A percentile compares a stretch with the other conserved stretches of the same genome.
These are phyloP conservation scores for Nicotiana rustica DNA, from an alignment of 305 asterid genomes.

Conservation along the genomic window DNA sequence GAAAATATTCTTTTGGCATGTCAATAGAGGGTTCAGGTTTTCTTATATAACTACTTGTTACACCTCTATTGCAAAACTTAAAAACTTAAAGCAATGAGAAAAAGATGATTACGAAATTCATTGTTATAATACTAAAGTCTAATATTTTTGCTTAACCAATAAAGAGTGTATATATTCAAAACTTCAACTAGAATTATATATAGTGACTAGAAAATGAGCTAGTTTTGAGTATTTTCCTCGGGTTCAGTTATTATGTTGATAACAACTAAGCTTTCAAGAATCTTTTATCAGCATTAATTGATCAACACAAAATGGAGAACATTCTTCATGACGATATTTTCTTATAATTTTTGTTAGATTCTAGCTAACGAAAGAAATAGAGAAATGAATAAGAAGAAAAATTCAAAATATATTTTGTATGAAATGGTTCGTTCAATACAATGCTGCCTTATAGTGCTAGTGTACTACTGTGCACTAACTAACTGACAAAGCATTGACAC, in stretches of 20 bases:
- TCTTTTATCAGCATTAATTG: no score
- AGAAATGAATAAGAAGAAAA: no score
- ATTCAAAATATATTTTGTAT: no score
- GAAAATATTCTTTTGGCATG: slow-evolving; percentile 45
- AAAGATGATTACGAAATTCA: background rate
- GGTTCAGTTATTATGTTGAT: no score
- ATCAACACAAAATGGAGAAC: no score
- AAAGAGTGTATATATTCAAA: background rate
- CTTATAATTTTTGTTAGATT: background rate
- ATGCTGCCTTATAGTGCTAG: no score
- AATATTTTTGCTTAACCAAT: background rate
- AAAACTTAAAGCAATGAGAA: slow-evolving; percentile 24
- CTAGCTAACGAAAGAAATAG: background rate
- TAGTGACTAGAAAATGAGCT: background rate
- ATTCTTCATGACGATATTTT: no score
- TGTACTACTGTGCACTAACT: no score
- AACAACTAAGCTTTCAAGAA: no score
- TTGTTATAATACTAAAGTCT: background rate
- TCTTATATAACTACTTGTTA: slow-evolving; percentile 50
- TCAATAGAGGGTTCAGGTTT: slow-evolving; percentile 39
- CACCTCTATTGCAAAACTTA: slow-evolving; percentile 42
- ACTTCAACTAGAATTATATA: background rate
- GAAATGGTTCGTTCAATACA: no score
- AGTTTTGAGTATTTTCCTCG: no score
- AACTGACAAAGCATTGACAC: no score